These are phyloP conservation scores for Oryza brachyantha DNA, from an alignment of 176 grass and related monocot species.

Conservation along the genomic window DNA sequence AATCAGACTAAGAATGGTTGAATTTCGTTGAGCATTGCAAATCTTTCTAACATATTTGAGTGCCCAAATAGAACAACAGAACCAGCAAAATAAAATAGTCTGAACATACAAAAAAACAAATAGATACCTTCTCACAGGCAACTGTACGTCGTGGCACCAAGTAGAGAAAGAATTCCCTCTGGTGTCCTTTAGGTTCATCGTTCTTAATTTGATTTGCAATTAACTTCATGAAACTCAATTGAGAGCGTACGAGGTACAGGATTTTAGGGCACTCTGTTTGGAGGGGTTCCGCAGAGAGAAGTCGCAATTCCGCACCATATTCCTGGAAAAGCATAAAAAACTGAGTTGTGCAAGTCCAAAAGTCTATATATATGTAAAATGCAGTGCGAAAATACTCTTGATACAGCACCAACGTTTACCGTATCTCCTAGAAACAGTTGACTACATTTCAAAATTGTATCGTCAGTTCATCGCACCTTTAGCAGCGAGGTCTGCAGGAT, in stretches of 20 bases:
- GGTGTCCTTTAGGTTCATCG: conserved; percentile 60
- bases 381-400: not conserved
- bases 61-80: conserved; percentile 7
- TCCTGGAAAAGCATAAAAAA: conserved; percentile 52
- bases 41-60: conserved; percentile 10
- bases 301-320: conserved; percentile 54
- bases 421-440: not conserved
- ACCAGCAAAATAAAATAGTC: not conserved
- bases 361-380: conserved; percentile 3
- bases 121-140: conserved; percentile 81
- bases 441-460: not conserved
- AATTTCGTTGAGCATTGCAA: not conserved
- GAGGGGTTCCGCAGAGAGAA: conserved; percentile 56
- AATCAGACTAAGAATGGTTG: not conserved
- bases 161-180: conserved; percentile 90
- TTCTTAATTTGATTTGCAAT: conserved; percentile 60
- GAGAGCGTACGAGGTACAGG: conserved; percentile 59
- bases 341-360: conserved; percentile 19
- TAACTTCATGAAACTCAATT: conserved; percentile 65
- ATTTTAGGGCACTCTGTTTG: conserved; percentile 74
- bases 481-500: conserved; percentile 65
- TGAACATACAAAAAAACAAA: conserved; percentile 14
- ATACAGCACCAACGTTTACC: not conserved
- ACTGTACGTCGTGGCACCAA: conserved; percentile 75
- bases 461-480: conserved; percentile 38